phyloP scores from a whole-genome alignment of 2,329 filamentous ascomycete genomes.

The Sporothrix variecibatus region DNA sequence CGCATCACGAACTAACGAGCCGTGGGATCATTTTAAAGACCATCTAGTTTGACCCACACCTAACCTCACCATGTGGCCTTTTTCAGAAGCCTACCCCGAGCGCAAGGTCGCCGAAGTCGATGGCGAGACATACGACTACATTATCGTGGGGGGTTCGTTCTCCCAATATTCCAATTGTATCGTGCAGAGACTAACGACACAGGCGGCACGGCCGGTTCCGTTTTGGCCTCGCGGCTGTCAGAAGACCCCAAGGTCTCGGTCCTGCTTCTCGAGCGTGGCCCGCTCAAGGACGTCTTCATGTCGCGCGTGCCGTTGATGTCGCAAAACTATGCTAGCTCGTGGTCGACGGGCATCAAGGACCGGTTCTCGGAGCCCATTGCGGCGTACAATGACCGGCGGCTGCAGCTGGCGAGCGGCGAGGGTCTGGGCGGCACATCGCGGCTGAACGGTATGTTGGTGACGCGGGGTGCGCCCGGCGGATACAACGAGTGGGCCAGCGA shows the following conservation, averaged over 20 bases:
- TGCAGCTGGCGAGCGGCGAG: conserved; percentile 35
- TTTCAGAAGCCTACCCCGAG: conserved; percentile 34
- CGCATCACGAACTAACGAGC: background rate
- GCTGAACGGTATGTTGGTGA: conserved; percentile 40
- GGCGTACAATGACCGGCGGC: conserved; percentile 29
- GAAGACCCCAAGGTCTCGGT: conserved; percentile 43
- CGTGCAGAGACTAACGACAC: background rate
- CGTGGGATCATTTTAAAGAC: no score
- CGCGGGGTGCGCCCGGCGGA: conserved; percentile 36
- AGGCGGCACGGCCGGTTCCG: conserved; percentile 52
- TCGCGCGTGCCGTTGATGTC: conserved; percentile 39
- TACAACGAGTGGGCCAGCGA: conserved; percentile 38
- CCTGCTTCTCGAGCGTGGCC: conserved; percentile 43
- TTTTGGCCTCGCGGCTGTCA: conserved; percentile 48
- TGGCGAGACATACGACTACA: conserved; percentile 45
- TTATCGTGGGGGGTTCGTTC: conserved; percentile 45
- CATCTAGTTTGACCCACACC: background rate
- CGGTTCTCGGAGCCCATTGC: conserved; percentile 37
- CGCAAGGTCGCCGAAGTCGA: conserved; percentile 32
- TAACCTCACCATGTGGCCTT: conserved; percentile 33
- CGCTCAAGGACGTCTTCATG: conserved; percentile 35
- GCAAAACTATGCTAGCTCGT: conserved; percentile 33
- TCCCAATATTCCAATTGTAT: background rate
- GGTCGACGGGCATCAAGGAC: conserved; percentile 33
- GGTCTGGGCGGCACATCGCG: conserved; percentile 39